These are phyloP conservation scores for Mycena indigotica DNA, from an alignment of 768 basidiomycete species.

Conservation along the genomic window DNA sequence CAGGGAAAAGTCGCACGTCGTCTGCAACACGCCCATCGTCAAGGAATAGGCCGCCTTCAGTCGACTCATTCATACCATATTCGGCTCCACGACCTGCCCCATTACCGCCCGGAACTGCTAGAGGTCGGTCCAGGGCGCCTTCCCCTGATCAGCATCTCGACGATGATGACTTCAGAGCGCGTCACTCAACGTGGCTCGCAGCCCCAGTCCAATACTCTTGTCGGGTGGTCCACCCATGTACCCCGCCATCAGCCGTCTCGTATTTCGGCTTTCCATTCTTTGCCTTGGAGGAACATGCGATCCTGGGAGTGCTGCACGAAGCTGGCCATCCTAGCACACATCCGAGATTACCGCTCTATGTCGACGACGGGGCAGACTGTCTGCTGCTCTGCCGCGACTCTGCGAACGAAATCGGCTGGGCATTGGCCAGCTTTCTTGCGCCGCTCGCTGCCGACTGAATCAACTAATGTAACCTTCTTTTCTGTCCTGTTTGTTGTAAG, in stretches of 20 bases:
- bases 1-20: neutral
- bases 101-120: neutral
- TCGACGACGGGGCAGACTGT: conserved; percentile 80
- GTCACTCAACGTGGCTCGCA: conserved; percentile 45
- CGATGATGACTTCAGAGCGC: conserved; percentile 25
- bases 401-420: conserved; percentile 69
- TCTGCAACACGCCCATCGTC: neutral
- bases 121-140: neutral
- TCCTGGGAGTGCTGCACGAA: conserved; percentile 72
- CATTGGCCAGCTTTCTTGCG: conserved; percentile 77
- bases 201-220: conserved; percentile 65
- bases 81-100: conserved; percentile 8
- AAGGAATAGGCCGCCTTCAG: neutral
- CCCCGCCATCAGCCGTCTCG: conserved; percentile 60
- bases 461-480: conserved; percentile 9
- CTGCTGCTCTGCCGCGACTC: conserved; percentile 68
- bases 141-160: neutral
- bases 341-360: conserved; percentile 70
- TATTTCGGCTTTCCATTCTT: conserved; percentile 83
- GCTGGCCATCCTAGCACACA: conserved; percentile 79
- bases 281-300: conserved; percentile 59
- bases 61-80: neutral
- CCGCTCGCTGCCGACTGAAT: conserved; percentile 45
- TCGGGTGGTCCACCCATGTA: conserved; percentile 67
- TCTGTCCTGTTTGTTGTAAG: conserved; percentile 13